These are phyloP conservation scores for Cardamine chenopodiifolia DNA, from an alignment of 345 rosid genomes.

Conservation along the genomic window DNA sequence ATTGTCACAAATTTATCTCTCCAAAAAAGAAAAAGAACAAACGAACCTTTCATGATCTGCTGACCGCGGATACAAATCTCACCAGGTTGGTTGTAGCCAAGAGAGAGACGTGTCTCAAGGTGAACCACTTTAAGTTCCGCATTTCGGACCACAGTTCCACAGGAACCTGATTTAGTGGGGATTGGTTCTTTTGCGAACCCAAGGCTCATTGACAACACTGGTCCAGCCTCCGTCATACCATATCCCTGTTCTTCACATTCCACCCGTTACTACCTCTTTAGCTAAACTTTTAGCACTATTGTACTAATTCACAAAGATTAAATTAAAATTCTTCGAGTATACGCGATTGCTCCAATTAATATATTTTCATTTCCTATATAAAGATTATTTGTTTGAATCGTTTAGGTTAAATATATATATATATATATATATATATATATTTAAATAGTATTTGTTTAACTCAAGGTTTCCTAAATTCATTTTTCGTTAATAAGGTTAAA, in stretches of 20 bases:
- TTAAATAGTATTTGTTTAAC: neutral
- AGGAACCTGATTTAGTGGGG: constrained; percentile 86
- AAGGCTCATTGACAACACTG: constrained; percentile 85
- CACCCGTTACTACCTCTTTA: neutral
- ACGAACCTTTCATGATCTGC: constrained; percentile 89
- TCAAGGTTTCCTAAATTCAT: neutral
- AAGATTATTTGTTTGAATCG: neutral
- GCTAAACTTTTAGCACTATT: neutral
- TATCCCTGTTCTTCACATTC: constrained; percentile 58
- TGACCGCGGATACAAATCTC: constrained; percentile 92
- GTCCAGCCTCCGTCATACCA: constrained; percentile 99
- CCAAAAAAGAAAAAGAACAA: neutral
- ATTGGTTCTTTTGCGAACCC: constrained; percentile 86
- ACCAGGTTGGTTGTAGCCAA: constrained; percentile 73
- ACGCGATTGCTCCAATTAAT: neutral
- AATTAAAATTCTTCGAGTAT: neutral
- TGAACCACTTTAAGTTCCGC: constrained; percentile 88
- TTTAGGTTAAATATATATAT: neutral
- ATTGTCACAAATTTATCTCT: neutral
- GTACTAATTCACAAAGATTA: neutral
- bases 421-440: too few species aligned
- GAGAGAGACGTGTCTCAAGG: constrained; percentile 72
- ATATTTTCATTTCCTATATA: neutral
- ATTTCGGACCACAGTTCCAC: constrained; percentile 90
- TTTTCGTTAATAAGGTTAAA: neutral